Evolutionary conservation across 768 basidiomycete species (phyloP).

Genomic region (Termitomyces sp.): DNA sequence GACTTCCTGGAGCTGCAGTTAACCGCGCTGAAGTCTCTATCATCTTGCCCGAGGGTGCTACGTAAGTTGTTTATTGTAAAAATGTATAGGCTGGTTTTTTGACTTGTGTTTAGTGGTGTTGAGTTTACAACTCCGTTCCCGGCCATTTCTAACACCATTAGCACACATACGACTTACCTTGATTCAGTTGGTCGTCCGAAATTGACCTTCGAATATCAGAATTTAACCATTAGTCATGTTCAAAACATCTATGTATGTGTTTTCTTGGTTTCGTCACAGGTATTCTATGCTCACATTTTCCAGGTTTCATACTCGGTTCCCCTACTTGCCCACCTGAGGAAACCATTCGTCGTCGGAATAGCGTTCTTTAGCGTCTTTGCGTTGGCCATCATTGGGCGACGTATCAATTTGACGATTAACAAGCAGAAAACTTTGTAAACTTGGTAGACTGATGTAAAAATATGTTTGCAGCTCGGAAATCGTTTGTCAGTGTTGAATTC

Average conservation of each 20-base stretch:
- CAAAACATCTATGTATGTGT: conserved; percentile 77
- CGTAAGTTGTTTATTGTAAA: conserved; percentile 49
- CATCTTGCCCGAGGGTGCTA: conserved; percentile 92
- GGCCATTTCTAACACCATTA: conserved; percentile 53
- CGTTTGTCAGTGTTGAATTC: not conserved
- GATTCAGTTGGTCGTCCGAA: conserved; percentile 88
- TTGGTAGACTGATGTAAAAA: conserved; percentile 10
- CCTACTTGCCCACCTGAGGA: conserved; percentile 76
- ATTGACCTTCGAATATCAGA: conserved; percentile 67
- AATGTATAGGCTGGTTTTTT: conserved; percentile 3
- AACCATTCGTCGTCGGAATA: conserved; percentile 74
- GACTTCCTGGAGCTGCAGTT: conserved; percentile 75
- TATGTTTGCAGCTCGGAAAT: not conserved
- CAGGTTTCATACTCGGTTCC: conserved; percentile 90
- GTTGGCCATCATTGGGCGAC: conserved; percentile 37
- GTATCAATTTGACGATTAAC: conserved; percentile 46
- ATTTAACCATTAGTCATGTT: conserved; percentile 77
- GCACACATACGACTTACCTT: conserved; percentile 83
- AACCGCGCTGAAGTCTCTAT: conserved; percentile 77
- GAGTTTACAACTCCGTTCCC: conserved; percentile 77
- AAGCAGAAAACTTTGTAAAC: conserved; percentile 35
- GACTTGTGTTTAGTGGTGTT: conserved; percentile 56
- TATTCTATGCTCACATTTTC: not conserved
- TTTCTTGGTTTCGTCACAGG: not conserved
- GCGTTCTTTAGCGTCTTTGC: conserved; percentile 69